phyloP scores from a whole-genome alignment of 1,284 basidiomycete genomes.

The Apiotrichum sp. region DNA sequence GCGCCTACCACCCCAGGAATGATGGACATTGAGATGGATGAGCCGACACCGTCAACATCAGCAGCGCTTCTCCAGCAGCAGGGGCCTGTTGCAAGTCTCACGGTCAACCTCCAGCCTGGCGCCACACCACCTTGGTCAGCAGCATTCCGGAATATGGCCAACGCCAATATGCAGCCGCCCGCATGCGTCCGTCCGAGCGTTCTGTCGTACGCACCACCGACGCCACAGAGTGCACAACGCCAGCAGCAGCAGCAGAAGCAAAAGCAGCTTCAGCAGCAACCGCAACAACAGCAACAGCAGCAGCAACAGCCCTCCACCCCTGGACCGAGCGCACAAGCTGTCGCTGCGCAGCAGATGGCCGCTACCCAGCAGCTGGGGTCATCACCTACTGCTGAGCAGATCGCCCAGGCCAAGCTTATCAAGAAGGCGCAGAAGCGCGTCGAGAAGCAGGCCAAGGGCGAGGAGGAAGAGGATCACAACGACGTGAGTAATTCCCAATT shows the following conservation, averaged over 20 bases:
- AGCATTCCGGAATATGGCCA: conserved; percentile 25
- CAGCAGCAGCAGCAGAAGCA: conserved; percentile 25
- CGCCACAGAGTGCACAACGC: background rate
- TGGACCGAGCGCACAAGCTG: background rate
- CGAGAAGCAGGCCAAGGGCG: conserved; percentile 34
- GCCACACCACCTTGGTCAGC: conserved; percentile 30
- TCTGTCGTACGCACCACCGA: conserved; percentile 37
- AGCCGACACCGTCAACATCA: conserved; percentile 22
- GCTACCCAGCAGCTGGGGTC: background rate
- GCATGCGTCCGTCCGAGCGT: conserved; percentile 42
- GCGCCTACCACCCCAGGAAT: conserved; percentile 46
- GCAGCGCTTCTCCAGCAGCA: conserved; percentile 14
- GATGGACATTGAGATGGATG: conserved; percentile 49
- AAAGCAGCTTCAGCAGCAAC: conserved; percentile 26
- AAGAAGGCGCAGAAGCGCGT: conserved; percentile 37
- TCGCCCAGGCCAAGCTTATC: conserved; percentile 27
- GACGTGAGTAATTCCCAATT: conserved; percentile 10
- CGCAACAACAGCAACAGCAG: conserved; percentile 16
- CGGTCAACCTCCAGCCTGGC: conserved; percentile 5
- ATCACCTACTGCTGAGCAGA: conserved; percentile 26
- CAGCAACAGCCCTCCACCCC: background rate
- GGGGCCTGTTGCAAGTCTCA: conserved; percentile 5
- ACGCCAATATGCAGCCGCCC: conserved; percentile 12
- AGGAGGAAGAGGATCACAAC: conserved; percentile 20
- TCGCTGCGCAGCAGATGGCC: background rate